Evolutionary conservation across 192 early-diverging fungal genomes (phyloP).

Genomic region (Spinellus fusiger): DNA sequence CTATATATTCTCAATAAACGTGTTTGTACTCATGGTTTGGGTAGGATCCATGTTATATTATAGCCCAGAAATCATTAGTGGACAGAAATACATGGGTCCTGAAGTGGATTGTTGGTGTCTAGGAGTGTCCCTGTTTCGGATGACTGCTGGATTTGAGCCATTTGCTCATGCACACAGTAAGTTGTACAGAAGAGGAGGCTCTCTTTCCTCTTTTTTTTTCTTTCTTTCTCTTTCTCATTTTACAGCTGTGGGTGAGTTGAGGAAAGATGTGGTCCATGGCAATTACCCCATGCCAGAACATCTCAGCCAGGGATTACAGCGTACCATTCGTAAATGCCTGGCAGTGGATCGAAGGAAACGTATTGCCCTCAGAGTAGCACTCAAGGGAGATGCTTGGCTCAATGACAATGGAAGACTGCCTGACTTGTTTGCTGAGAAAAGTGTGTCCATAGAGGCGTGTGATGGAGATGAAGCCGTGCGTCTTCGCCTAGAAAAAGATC

Average conservation of each 20-base stretch:
- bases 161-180: slow-evolving; percentile 37
- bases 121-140: slow-evolving; percentile 83
- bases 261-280: slow-evolving; percentile 37
- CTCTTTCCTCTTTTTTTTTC: too few relatives aligned
- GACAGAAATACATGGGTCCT: slow-evolving; percentile 82
- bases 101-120: slow-evolving; percentile 95
- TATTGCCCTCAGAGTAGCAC: slow-evolving; percentile 25
- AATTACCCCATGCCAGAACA: slow-evolving; percentile 30
- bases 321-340: slow-evolving; percentile 40
- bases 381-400: slow-evolving; percentile 45
- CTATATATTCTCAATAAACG: too few relatives aligned
- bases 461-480: slow-evolving; percentile 4
- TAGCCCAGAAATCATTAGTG: slow-evolving; percentile 84
- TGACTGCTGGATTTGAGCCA: slow-evolving; percentile 51
- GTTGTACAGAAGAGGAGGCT: too few relatives aligned
- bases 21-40: too few relatives aligned
- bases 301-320: slow-evolving; percentile 32
- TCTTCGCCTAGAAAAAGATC: slow-evolving; percentile 5
- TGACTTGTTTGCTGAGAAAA: slow-evolving; percentile 6
- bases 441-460: neutral
- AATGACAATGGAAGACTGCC: slow-evolving; percentile 27
- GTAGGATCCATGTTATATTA: slow-evolving; percentile 80
- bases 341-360: slow-evolving; percentile 36
- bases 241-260: slow-evolving; percentile 45
- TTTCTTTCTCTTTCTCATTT: too few relatives aligned